phyloP scores from a whole-genome alignment of 2,329 filamentous ascomycete genomes.

The Dactylella cylindrospora region DNA sequence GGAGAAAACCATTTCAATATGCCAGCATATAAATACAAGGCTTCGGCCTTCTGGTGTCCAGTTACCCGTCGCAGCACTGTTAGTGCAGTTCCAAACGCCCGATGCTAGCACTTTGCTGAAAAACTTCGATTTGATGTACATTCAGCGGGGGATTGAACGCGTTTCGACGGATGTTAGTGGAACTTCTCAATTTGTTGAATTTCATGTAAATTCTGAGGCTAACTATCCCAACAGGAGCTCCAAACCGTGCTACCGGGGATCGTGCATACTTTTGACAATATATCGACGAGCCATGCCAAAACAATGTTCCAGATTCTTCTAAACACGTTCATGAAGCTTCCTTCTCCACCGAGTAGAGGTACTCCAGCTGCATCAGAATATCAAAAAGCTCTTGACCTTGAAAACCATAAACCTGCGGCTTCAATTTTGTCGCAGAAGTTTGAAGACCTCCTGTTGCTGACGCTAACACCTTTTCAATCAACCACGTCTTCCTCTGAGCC shows the following conservation, averaged over 20 bases:
- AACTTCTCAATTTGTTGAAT: not conserved
- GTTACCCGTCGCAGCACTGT: conserved; percentile 77
- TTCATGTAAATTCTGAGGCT: not conserved
- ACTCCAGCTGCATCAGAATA: conserved; percentile 35
- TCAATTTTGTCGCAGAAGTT: conserved; percentile 72
- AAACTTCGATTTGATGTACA: conserved; percentile 84
- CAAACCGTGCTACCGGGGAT: conserved; percentile 25
- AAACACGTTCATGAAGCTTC: conserved; percentile 29
- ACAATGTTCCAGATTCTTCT: conserved; percentile 41
- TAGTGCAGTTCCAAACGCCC: conserved; percentile 86
- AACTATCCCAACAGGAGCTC: conserved; percentile 19
- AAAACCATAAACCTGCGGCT: conserved; percentile 17
- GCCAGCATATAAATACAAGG: conserved; percentile 69
- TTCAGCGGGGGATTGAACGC: conserved; percentile 76
- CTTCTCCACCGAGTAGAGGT: conserved; percentile 22
- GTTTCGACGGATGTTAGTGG: conserved; percentile 56
- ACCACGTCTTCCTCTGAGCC: not conserved
- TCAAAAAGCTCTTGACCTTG: conserved; percentile 62
- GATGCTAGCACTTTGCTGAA: conserved; percentile 67
- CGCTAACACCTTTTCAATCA: conserved; percentile 51
- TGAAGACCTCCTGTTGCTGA: conserved; percentile 72
- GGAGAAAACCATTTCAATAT: conserved; percentile 70
- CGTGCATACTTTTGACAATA: conserved; percentile 37
- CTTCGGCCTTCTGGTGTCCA: conserved; percentile 49
- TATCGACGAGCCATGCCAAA: conserved; percentile 20